Conservation (phyloP, 805 yeast species). For the Millerozyma miso region DNA sequence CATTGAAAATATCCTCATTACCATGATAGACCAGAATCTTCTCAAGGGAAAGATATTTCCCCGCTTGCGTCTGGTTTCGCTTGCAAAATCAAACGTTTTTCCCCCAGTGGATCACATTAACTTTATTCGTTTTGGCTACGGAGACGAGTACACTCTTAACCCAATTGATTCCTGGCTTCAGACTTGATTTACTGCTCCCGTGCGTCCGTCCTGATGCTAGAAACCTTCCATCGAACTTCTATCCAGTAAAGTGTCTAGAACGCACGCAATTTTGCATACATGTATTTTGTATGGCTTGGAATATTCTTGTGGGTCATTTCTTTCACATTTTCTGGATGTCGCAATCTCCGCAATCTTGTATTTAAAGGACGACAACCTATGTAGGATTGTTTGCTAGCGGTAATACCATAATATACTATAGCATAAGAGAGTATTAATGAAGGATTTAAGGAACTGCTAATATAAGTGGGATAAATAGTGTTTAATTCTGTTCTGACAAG, state of each 20-base stretch:
- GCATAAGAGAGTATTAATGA: background rate
- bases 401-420: background rate
- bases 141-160: conserved; percentile 12
- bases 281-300: background rate
- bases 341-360: background rate
- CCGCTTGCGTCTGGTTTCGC: conserved; percentile 33
- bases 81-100: conserved; percentile 42
- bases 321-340: background rate
- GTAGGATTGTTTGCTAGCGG: too few species aligned
- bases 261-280: too few species aligned
- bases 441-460: background rate
- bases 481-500: too few species aligned
- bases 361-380: too few species aligned
- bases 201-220: background rate
- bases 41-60: conserved; percentile 50
- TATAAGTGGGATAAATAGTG: too few species aligned
- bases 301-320: background rate
- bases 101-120: conserved; percentile 27
- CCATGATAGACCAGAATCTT: conserved; percentile 51
- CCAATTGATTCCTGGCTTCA: conserved; percentile 13
- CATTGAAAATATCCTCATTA: conserved; percentile 47
- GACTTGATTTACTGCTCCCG: background rate
- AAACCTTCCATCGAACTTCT: too few species aligned
- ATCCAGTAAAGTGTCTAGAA: background rate
- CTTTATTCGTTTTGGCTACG: conserved; percentile 21